Conservation (phyloP, 2,329 filamentous ascomycete genomes). For the Botrytis medusae region DNA sequence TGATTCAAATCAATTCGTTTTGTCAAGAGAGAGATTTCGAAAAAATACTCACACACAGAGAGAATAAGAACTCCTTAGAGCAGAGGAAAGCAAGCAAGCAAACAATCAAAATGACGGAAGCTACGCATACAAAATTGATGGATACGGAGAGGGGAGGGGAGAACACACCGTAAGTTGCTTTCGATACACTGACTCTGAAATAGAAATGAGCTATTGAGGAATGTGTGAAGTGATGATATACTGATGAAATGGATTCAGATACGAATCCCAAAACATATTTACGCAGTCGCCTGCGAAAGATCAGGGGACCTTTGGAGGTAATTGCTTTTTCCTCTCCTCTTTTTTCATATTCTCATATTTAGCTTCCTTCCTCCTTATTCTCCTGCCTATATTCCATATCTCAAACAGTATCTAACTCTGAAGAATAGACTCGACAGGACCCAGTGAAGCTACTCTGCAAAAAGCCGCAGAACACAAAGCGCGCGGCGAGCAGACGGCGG, state of each 20-base stretch:
- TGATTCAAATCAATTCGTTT: neutral
- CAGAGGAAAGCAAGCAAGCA: neutral
- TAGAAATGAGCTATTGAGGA: neutral
- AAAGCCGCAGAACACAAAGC: slow-evolving; percentile 34
- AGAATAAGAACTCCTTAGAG: neutral
- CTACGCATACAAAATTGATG: slow-evolving; percentile 48
- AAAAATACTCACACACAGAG: neutral
- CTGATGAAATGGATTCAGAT: slow-evolving; percentile 43
- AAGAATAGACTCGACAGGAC: slow-evolving; percentile 22
- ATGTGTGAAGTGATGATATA: neutral
- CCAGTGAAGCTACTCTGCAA: slow-evolving; percentile 19
- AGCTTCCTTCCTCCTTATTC: no score
- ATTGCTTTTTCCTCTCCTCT: neutral
- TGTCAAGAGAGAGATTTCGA: neutral
- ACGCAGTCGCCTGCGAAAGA: slow-evolving; percentile 52
- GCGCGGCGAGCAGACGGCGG: slow-evolving; percentile 47
- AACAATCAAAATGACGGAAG: slow-evolving; percentile 24
- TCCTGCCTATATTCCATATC: rapidly evolving
- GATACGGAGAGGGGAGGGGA: slow-evolving; percentile 61
- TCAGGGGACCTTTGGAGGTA: slow-evolving; percentile 57
- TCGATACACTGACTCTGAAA: neutral
- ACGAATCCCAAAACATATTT: slow-evolving; percentile 56
- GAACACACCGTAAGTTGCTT: slow-evolving; percentile 50
- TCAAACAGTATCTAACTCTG: neutral
- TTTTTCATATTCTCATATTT: neutral